Base-by-base conservation (phyloP, 345 rosid genomes). In the Geranium brycei region DNA sequence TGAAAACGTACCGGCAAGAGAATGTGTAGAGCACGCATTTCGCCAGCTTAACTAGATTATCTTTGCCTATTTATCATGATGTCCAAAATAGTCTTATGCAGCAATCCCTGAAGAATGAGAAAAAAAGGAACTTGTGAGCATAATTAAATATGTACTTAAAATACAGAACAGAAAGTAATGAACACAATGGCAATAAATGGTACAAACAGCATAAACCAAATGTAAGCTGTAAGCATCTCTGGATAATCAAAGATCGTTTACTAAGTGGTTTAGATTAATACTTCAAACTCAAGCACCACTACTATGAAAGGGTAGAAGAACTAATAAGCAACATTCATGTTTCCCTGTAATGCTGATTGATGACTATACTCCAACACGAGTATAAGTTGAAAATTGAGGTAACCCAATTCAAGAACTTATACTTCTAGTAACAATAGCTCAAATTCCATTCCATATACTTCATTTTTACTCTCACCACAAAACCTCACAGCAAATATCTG, bases 21-120 rank as follows among this genome's bases (percentile, higher is more conserved):
- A 72, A 71, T 68, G 65, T 51, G 65, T 63, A 67, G 61, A 76
- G 70, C 77, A 74, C 85, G 77, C 79, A 80, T 75, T 77, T 79
- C 77, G 69, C 82, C 78, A 74, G 80, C 83, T 71, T 81, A 78
- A 64, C 76, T 70, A 76, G 63, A 74, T 69, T 73, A 69, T 73
- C 86, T 78, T 80, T 81, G 59, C 75, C 83, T 75, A 74, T 76
- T 18, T 53, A 61, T 75, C 32, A 19, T 62, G 75, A 72, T 69
- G 66, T 69, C 69, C 58, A 59, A 74, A 79, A 69, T 64, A 58
- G 73, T 60, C 76, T 82, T 79, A 85, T 60, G 86, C 72, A 81
- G 84, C 79, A 78, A 81, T 81, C 71, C 91, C 91, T 85, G 88
- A 31, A 72, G 66, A 5, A 51, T 66, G 58, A 35, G 10, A 35